phyloP scores from a whole-genome alignment of 2,329 filamentous ascomycete species.

The Phyllosticta citriasiana region DNA sequence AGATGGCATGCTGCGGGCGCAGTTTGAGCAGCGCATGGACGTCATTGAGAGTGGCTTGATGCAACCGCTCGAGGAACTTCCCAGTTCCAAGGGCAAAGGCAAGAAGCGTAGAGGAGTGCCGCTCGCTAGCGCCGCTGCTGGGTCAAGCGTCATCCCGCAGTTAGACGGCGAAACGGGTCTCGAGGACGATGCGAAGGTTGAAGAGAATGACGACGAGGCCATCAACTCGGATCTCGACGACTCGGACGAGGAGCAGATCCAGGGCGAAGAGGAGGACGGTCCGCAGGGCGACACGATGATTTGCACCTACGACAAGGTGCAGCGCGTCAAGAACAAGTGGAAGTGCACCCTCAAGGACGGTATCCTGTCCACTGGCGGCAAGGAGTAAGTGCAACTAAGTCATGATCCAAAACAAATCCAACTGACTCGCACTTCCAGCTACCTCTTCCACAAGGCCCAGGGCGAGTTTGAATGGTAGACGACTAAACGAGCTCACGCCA shows the following conservation, averaged over 20 bases:
- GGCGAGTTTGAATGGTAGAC: slow-evolving; percentile 92
- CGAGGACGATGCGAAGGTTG: slow-evolving; percentile 50
- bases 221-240: slow-evolving; percentile 99
- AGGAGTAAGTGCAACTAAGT: slow-evolving; percentile 51
- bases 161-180: slow-evolving; percentile 42
- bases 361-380: slow-evolving; percentile 83
- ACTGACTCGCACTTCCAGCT: slow-evolving; percentile 37
- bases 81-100: slow-evolving; percentile 43
- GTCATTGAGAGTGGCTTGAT: slow-evolving; percentile 68
- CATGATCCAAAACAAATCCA: neutral
- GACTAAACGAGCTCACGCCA: too few species aligned
- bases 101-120: slow-evolving; percentile 34
- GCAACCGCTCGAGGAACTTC: slow-evolving; percentile 55
- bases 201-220: slow-evolving; percentile 69
- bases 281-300: slow-evolving; percentile 84
- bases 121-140: slow-evolving; percentile 12
- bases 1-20: slow-evolving; percentile 58
- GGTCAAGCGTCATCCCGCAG: slow-evolving; percentile 26
- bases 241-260: slow-evolving; percentile 70
- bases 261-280: slow-evolving; percentile 82
- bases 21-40: slow-evolving; percentile 55
- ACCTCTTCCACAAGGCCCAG: slow-evolving; percentile 94
- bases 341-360: slow-evolving; percentile 98
- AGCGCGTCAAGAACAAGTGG: slow-evolving; percentile 93
- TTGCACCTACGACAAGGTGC: slow-evolving; percentile 98